Percentiles rank a stretch among this genome's conserved stretches.
Conservation (phyloP, 257 asterid genomes). For the Handroanthus guayacan region DNA sequence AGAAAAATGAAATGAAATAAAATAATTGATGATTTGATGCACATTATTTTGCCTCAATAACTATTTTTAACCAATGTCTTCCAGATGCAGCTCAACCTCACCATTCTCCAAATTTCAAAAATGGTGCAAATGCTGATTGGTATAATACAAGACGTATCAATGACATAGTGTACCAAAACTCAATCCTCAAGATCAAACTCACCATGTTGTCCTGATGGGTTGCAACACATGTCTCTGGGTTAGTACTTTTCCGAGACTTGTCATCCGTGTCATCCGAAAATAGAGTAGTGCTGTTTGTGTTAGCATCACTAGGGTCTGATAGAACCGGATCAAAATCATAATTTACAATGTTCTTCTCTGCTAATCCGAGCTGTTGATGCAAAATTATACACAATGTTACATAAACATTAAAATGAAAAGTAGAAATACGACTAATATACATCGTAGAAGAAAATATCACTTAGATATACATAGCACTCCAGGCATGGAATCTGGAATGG, state of each 20-base stretch:
- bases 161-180: neutral
- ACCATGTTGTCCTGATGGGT: slow-evolving; percentile 79
- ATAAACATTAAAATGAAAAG: slow-evolving; percentile 25
- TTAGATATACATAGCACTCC: slow-evolving; percentile 25
- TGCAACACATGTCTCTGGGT: slow-evolving; percentile 65
- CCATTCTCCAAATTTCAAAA: neutral
- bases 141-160: neutral
- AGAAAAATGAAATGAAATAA: neutral
- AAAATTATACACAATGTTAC: slow-evolving; percentile 34
- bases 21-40: neutral
- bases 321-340: slow-evolving; percentile 82
- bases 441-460: slow-evolving; percentile 23
- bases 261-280: slow-evolving; percentile 97
- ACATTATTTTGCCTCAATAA: neutral
- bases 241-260: slow-evolving; percentile 62
- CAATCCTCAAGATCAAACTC: slow-evolving; percentile 37
- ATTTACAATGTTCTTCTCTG: slow-evolving; percentile 88
- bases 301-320: slow-evolving; percentile 95
- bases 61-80: neutral
- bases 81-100: neutral
- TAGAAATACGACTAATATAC: slow-evolving; percentile 22
- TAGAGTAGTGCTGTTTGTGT: slow-evolving; percentile 91
- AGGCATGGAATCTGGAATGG: slow-evolving; percentile 24
- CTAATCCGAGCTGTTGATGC: slow-evolving; percentile 88
- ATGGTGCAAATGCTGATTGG: neutral